Evolutionary conservation across 1,284 basidiomycete species (phyloP).

Genomic region (Puccinia triticina): DNA sequence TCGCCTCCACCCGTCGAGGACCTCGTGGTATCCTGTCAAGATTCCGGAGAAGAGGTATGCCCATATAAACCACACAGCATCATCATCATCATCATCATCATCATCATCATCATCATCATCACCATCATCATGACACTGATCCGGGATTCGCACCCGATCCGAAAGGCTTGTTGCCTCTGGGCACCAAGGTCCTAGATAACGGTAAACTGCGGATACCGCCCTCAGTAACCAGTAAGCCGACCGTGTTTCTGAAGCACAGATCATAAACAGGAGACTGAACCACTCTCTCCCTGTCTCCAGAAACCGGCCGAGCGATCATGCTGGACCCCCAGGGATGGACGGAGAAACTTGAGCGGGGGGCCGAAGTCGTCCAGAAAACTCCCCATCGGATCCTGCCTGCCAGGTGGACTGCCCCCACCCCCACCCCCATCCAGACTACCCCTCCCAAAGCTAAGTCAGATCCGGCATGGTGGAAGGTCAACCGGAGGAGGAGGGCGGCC

Average conservation of each 20-base stretch:
- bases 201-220: constrained; percentile 39
- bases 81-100: not conserved
- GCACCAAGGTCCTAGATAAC: constrained; percentile 28
- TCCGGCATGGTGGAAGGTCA: constrained; percentile 51
- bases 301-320: constrained; percentile 33
- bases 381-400: constrained; percentile 38
- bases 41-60: constrained; percentile 38
- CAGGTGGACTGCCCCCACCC: constrained; percentile 25
- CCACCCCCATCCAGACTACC: not conserved
- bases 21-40: constrained; percentile 40
- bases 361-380: not conserved
- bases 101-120: no score
- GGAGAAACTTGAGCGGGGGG: constrained; percentile 21
- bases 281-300: no score
- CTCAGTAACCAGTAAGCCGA: constrained; percentile 33
- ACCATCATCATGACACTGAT: no score
- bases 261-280: no score
- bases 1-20: constrained; percentile 45
- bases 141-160: no score
- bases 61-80: not conserved
- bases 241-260: not conserved
- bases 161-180: constrained; percentile 46
- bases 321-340: constrained; percentile 19
- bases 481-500: constrained; percentile 44
- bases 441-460: constrained; percentile 28